These are phyloP conservation scores for Populus nigra DNA, from an alignment of 345 rosid genomes.

Conservation along the genomic window DNA sequence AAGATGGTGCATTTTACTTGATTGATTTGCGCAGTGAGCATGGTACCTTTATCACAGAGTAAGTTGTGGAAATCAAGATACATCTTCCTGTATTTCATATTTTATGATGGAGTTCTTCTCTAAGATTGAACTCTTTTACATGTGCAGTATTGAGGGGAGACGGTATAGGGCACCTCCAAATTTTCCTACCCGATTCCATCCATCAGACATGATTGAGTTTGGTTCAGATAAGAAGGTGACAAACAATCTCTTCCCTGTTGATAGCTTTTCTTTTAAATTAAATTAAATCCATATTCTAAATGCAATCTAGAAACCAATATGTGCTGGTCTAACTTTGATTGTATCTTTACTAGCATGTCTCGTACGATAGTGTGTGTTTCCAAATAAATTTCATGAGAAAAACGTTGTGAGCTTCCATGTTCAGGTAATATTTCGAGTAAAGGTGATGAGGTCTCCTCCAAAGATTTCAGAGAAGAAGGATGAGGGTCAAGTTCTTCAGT, in stretches of 20 bases:
- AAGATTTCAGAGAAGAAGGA: constrained; percentile 19
- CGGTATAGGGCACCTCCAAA: constrained; percentile 51
- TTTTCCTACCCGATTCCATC: constrained; percentile 49
- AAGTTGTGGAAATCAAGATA: constrained; percentile 26
- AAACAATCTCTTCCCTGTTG: background rate
- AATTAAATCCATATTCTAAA: background rate
- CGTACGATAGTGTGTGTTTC: background rate
- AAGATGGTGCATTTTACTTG: constrained; percentile 68
- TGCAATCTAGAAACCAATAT: background rate
- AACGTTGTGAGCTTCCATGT: background rate
- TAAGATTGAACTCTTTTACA: constrained; percentile 1
- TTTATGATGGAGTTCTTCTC: background rate
- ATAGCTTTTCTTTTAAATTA: background rate
- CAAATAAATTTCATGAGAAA: background rate
- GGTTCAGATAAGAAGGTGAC: constrained; percentile 67
- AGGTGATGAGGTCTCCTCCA: constrained; percentile 48
- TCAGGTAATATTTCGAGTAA: constrained; percentile 75
- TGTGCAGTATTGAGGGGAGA: constrained; percentile 63
- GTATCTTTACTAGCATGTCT: background rate
- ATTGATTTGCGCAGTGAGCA: constrained; percentile 66
- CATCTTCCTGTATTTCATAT: background rate
- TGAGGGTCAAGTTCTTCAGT: constrained; percentile 47
- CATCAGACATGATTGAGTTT: constrained; percentile 58
- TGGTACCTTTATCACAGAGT: constrained; percentile 76
- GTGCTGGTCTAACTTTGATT: background rate